Evolutionary conservation across 257 asterid species (phyloP), one percentile per base, ranked within the genome.

Genomic region (Haberlea rhodopensis): DNA sequence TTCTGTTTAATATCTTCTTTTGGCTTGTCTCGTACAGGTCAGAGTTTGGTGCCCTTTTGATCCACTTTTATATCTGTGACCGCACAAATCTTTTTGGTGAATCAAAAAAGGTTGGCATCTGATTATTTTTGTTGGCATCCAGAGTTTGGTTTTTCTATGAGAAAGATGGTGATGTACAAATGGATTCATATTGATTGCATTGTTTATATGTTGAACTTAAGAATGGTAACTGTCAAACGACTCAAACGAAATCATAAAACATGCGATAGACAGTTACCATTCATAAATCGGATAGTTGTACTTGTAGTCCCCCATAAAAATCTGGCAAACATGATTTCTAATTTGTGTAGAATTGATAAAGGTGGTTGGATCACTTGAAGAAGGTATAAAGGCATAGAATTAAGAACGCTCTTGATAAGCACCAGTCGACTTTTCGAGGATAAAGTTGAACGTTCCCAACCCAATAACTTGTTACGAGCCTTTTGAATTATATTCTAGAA

Each of bases 21-120:
- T 72, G 55, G 68, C 56, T 59, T 72, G 5, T 74, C 53, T 34
- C 53, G 6, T 78, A 71, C 83, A 91, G 97, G 57, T 84, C 97
- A 63, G 97, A 88, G 82, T 80, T 88, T 76, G 95, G 98, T 57
- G 90, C 84, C 72, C 82, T 91, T 75, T 71, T 91, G 72, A 64
- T 81, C 71, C 88, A 91, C 73, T 86, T 81, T 71, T 91, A 81
- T 82, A 32, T 88, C 62, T 86, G 94, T 34, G 98, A 91, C 71
- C 96, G 96, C 43, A 91, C 96, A 77, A 79, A 84, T 83, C 63
- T 91, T 66, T 80, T 91, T 63, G 95, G 91, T 65, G 89, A 88
- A 80, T 86, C 95, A 13, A 85, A 78, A 74, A 88, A 91, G 97
- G 97, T 90, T 3, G 10, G 31, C 23, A n/a, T 19, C 31, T 16